Base-by-base conservation (phyloP, 495 filamentous ascomycete genomes). In the Chaetomium tenue region DNA sequence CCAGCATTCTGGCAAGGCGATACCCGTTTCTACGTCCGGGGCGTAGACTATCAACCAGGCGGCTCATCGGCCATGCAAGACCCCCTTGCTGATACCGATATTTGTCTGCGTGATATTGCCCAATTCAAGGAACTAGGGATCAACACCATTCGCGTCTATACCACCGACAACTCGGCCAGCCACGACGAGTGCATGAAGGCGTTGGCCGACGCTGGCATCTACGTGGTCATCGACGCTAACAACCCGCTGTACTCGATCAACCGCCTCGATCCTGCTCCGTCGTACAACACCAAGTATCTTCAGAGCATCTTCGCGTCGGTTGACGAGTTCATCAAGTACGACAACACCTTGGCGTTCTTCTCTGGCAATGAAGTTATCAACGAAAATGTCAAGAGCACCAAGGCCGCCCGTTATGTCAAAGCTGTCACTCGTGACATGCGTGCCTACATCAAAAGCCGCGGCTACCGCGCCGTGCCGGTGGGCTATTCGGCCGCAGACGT, bases 301-400 rank as follows among this genome's bases (percentile, higher is more conserved):
- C 92, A 97, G 79, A 93, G 88, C 79, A 79, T 97, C 74, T 98
- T 98, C 72, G 90, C 93, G 20, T 97, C 93, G 69, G 87, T 98
- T 65, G 93, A 98, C 74, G 87, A 84, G 64, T 97, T 98, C 72
- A 83, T 83, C 68, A 88, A 90, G 72, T 98, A 97, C 79, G 76
- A 80, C 81, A 98, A 98, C 81, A 93, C 90, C 30, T 81, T 97
- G 60, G 89, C 90, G 60, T 98, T 98, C 88, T 97, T 97, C 84
- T 95, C 93, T 23, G 94, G 91, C 52, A 98, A 98, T 76, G 94
- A 98, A 79, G 92, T 97, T 67, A 93, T 97, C 83, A 93, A 98
- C 81, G 87, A 90, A 56, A 75, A 71, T 66, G 83, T 86, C 66
- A 64, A 68, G 55, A 82, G 84, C 18, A 94, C 90, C 2, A 93